Evolutionary conservation across 2,329 filamentous ascomycete genomes (phyloP).

Genomic region (Fusarium sp.): DNA sequence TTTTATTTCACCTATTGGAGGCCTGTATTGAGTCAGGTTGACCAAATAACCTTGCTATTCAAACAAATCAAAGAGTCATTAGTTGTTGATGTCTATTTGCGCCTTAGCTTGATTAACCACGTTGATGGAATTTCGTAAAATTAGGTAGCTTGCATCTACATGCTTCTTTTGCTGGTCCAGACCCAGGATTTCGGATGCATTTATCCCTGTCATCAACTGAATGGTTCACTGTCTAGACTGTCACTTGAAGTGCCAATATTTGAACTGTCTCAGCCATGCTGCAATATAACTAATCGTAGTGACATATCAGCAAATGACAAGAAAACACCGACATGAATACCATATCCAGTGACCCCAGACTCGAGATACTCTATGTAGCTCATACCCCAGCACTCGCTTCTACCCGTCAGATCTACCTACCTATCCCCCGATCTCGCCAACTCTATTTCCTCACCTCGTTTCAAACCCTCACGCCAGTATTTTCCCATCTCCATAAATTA

Average conservation of each 20-base stretch:
- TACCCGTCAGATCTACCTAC: not conserved
- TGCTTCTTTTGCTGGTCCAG: not conserved
- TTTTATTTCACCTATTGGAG: not conserved
- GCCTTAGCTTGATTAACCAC: not conserved
- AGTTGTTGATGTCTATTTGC: not conserved
- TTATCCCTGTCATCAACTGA: not conserved
- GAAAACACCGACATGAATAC: not conserved
- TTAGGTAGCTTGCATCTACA: not conserved
- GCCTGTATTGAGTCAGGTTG: not conserved
- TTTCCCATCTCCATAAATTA: not conserved
- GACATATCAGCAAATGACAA: not conserved
- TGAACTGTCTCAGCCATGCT: slow-evolving; percentile 1
- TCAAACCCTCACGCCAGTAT: not conserved
- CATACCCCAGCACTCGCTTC: not conserved
- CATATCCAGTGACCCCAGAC: not conserved
- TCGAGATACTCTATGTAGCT: not conserved
- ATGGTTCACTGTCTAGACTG: not conserved
- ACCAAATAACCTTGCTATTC: fast-evolving
- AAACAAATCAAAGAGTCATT: not conserved
- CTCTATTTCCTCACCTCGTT: not conserved
- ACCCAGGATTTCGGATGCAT: not conserved
- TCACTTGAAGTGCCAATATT: not conserved
- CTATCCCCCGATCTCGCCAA: not conserved
- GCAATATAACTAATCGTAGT: not conserved
- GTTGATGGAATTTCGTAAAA: not conserved